These are phyloP conservation scores for Ascochyta clinopodiicola DNA, from an alignment of 2,329 filamentous ascomycete species.

Conservation along the genomic window DNA sequence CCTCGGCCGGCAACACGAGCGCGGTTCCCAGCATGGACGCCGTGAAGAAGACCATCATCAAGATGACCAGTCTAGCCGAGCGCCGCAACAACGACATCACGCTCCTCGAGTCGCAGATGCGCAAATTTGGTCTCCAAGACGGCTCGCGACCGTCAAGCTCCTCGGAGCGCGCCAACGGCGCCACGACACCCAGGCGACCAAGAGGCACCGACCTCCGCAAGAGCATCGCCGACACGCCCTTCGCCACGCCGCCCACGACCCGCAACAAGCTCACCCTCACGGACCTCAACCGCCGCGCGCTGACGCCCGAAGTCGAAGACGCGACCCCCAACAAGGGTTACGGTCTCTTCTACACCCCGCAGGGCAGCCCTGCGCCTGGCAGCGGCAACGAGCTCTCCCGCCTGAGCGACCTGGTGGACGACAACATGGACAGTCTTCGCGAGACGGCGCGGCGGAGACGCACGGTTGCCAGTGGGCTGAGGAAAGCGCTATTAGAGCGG, in stretches of 20 bases:
- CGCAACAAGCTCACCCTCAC: constrained; percentile 42
- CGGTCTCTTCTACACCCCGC: constrained; percentile 45
- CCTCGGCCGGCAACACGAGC: constrained; percentile 54
- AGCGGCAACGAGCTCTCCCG: constrained; percentile 38
- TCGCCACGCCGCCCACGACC: constrained; percentile 47
- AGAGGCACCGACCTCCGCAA: constrained; percentile 23
- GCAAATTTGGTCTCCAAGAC: constrained; percentile 61
- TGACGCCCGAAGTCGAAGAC: constrained; percentile 40
- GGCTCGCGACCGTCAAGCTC: constrained; percentile 33
- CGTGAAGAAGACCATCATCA: constrained; percentile 86
- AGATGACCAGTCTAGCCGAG: constrained; percentile 92
- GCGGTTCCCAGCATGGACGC: constrained; percentile 84
- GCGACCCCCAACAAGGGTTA: constrained; percentile 40
- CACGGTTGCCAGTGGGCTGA: constrained; percentile 49
- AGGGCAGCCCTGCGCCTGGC: constrained; percentile 34
- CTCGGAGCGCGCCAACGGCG: constrained; percentile 24
- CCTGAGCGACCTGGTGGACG: constrained; percentile 50
- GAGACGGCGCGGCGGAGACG: constrained; percentile 45
- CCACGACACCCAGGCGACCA: constrained; percentile 29
- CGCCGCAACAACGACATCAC: constrained; percentile 90
- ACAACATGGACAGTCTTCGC: constrained; percentile 48
- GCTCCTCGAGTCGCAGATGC: constrained; percentile 85
- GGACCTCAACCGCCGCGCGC: constrained; percentile 37
- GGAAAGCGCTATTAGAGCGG: constrained; percentile 43
- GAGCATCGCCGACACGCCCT: constrained; percentile 36